Evolutionary conservation across 73 alveolate species (phyloP).

Genomic region (Tetrahymena elliotti): DNA sequence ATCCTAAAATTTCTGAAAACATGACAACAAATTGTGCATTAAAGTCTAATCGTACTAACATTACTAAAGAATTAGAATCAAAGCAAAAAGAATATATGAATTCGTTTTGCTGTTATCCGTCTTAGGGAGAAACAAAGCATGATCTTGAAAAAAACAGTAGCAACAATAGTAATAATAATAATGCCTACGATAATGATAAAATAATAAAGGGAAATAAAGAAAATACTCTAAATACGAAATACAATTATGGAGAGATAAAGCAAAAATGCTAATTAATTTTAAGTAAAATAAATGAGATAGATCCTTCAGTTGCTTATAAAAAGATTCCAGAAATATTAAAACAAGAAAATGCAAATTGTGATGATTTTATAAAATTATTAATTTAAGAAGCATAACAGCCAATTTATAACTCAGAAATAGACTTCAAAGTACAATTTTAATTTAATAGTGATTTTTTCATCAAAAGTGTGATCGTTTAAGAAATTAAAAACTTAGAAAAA

Average conservation of each 20-base stretch:
- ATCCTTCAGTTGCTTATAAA: background rate
- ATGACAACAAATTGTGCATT: background rate
- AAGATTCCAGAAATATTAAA: background rate
- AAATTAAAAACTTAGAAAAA: background rate
- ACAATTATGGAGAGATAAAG: background rate
- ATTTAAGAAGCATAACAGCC: background rate
- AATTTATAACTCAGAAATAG: background rate
- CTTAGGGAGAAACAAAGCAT: background rate
- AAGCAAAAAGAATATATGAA: background rate
- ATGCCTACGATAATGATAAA: background rate
- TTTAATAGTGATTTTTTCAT: background rate
- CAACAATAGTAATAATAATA: background rate
- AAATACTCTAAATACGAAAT: background rate
- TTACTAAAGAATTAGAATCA: background rate
- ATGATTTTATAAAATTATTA: background rate
- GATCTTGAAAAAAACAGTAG: background rate
- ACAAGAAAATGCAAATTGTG: background rate
- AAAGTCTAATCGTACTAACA: background rate
- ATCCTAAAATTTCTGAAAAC: background rate
- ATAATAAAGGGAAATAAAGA: background rate
- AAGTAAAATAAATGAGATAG: background rate
- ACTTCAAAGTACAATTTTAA: background rate
- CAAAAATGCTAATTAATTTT: background rate
- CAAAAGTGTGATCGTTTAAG: background rate
- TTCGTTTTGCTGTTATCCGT: background rate